A percentile compares a stretch with the other conserved stretches of the same genome.
Conservation (phyloP, 768 basidiomycete species). For the Amanita exitialis region DNA sequence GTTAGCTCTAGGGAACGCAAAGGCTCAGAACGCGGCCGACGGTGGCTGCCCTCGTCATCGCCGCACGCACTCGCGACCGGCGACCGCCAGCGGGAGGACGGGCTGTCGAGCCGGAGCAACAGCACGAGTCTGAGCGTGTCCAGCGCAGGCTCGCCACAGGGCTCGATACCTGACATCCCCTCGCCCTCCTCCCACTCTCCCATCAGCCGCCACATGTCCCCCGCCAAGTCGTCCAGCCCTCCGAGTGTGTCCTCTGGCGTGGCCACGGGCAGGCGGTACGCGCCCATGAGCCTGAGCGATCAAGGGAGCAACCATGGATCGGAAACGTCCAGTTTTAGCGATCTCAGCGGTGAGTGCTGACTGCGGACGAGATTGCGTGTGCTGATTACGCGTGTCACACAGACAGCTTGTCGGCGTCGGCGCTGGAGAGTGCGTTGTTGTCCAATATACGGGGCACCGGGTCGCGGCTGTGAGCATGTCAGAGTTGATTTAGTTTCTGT, state of each 20-base stretch:
- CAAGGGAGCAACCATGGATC: slow-evolving; percentile 59
- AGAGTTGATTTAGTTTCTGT: neutral
- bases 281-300: slow-evolving; percentile 36
- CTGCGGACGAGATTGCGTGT: neutral
- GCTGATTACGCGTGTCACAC: slow-evolving; percentile 12
- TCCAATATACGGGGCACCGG: slow-evolving; percentile 62
- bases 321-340: slow-evolving; percentile 76
- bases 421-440: slow-evolving; percentile 68
- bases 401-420: slow-evolving; percentile 62
- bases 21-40: slow-evolving; percentile 37
- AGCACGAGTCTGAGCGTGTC: slow-evolving; percentile 67
- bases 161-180: slow-evolving; percentile 75
- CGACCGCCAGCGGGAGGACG: slow-evolving; percentile 20
- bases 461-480: slow-evolving; percentile 56
- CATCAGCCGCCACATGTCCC: slow-evolving; percentile 38
- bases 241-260: slow-evolving; percentile 47
- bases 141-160: slow-evolving; percentile 62
- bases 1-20: slow-evolving; percentile 33
- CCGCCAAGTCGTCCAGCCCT: slow-evolving; percentile 52
- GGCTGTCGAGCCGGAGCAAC: slow-evolving; percentile 29
- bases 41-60: slow-evolving; percentile 16
- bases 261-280: slow-evolving; percentile 39
- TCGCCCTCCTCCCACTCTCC: slow-evolving; percentile 55
- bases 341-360: slow-evolving; percentile 59
- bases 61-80: slow-evolving; percentile 26